Conservation (phyloP, 768 basidiomycete species). For the Agrocybe pediades region DNA sequence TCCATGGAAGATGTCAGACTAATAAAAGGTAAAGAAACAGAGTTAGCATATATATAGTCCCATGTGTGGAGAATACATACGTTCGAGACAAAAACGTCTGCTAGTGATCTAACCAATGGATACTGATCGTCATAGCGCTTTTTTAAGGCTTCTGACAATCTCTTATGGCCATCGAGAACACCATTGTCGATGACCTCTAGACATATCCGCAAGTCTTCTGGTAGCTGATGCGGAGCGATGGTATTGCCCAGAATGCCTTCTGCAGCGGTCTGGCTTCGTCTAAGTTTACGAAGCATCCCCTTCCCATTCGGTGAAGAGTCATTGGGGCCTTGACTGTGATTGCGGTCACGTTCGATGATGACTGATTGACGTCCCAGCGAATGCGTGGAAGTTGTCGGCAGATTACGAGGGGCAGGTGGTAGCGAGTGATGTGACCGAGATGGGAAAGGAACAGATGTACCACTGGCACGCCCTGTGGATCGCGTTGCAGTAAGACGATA, state of each 20-base stretch:
- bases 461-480: constrained; percentile 39
- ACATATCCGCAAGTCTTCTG: constrained; percentile 84
- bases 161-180: constrained; percentile 87
- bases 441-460: constrained; percentile 69
- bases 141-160: constrained; percentile 79
- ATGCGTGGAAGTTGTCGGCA: constrained; percentile 63
- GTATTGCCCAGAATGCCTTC: constrained; percentile 51
- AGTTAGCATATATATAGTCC: constrained; percentile 12
- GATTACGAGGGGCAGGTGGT: constrained; percentile 64
- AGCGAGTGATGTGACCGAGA: constrained; percentile 80
- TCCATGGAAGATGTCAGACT: constrained; percentile 93
- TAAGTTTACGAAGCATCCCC: constrained; percentile 68
- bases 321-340: constrained; percentile 48
- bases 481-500: constrained; percentile 57
- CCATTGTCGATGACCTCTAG: constrained; percentile 85
- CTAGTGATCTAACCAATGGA: constrained; percentile 88
- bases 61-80: constrained; percentile 47
- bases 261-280: constrained; percentile 59
- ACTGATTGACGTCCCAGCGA: constrained; percentile 75
- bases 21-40: constrained; percentile 4
- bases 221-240: constrained; percentile 77
- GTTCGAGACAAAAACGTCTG: constrained; percentile 94
- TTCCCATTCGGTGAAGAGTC: constrained; percentile 34
- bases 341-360: constrained; percentile 47
- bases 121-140: constrained; percentile 96